phyloP scores from a whole-genome alignment of 2,329 filamentous ascomycete genomes.

The Sphaerulina populicola region DNA sequence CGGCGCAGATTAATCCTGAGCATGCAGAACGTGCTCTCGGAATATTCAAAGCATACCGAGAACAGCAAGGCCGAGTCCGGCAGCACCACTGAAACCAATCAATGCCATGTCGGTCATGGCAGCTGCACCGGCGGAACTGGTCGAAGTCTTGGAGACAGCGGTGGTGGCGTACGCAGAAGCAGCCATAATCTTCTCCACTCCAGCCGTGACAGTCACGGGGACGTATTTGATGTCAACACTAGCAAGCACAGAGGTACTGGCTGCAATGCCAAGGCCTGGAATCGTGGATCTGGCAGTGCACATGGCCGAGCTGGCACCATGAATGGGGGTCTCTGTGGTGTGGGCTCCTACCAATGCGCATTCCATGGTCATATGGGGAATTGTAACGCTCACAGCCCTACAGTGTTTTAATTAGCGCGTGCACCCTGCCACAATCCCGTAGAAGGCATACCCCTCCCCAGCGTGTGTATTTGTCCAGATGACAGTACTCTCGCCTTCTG shows the following conservation, averaged over 20 bases:
- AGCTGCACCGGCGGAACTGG: conserved; percentile 14
- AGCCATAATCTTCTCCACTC: conserved; percentile 19
- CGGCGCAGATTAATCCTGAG: not conserved
- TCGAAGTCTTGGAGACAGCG: conserved; percentile 5
- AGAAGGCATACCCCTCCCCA: conserved; percentile 11
- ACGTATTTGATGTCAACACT: conserved; percentile 25
- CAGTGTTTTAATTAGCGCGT: not conserved
- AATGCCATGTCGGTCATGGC: conserved; percentile 8
- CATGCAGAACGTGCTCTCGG: not conserved
- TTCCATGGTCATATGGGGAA: conserved; percentile 17
- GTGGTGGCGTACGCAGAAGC: conserved; percentile 13
- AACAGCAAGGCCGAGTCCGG: conserved; percentile 11
- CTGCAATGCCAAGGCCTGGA: conserved; percentile 21
- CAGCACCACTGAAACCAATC: conserved; percentile 7
- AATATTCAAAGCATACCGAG: conserved; percentile 13
- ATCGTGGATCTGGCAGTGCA: conserved; percentile 22
- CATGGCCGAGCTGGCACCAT: conserved; percentile 20
- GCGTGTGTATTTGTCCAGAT: conserved; percentile 17
- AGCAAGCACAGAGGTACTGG: conserved; percentile 26
- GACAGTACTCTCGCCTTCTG: conserved; percentile 26
- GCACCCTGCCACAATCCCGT: not conserved
- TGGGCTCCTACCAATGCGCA: conserved; percentile 25
- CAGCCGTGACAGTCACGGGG: conserved; percentile 26
- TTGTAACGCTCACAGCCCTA: conserved; percentile 5
- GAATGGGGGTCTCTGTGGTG: conserved; percentile 13